Conservation (phyloP, 2,329 filamentous ascomycete genomes). For the Acarospora socialis region DNA sequence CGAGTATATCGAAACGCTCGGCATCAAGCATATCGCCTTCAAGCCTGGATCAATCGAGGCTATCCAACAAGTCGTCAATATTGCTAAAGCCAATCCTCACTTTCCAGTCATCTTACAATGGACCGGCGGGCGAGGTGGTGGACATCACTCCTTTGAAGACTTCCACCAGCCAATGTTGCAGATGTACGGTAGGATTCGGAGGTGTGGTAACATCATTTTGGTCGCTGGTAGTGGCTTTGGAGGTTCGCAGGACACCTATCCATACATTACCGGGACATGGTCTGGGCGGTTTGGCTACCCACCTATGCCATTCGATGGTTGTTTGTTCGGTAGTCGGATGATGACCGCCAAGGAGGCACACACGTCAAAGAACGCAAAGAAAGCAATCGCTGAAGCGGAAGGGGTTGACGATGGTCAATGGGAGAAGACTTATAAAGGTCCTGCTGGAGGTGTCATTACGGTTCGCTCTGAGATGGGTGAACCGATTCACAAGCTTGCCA, state of each 20-base stretch:
- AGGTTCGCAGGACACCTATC: constrained; percentile 78
- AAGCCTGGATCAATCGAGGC: constrained; percentile 83
- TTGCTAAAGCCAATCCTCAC: constrained; percentile 81
- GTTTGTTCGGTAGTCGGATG: constrained; percentile 80
- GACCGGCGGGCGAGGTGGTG: constrained; percentile 87
- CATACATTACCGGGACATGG: constrained; percentile 82
- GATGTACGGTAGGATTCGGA: constrained; percentile 80
- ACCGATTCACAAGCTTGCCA: constrained; percentile 97
- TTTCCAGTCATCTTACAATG: constrained; percentile 92
- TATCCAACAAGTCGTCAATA: constrained; percentile 81
- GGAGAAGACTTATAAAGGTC: constrained; percentile 87
- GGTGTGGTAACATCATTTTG: constrained; percentile 73
- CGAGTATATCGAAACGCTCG: constrained; percentile 85
- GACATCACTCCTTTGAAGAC: constrained; percentile 89
- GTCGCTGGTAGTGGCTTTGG: constrained; percentile 88
- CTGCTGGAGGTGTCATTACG: constrained; percentile 86
- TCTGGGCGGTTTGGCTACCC: constrained; percentile 76
- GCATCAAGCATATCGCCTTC: constrained; percentile 85
- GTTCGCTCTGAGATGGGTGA: constrained; percentile 98
- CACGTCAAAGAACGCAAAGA: constrained; percentile 74
- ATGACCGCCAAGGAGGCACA: constrained; percentile 91
- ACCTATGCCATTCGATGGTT: constrained; percentile 87
- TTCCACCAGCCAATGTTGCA: constrained; percentile 85
- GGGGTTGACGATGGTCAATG: constrained; percentile 71
- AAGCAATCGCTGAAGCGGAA: constrained; percentile 74